Evolutionary conservation across 2,329 filamentous ascomycete species (phyloP), one percentile per base, ranked within the genome.

Genomic region (Sporothrix protearum): DNA sequence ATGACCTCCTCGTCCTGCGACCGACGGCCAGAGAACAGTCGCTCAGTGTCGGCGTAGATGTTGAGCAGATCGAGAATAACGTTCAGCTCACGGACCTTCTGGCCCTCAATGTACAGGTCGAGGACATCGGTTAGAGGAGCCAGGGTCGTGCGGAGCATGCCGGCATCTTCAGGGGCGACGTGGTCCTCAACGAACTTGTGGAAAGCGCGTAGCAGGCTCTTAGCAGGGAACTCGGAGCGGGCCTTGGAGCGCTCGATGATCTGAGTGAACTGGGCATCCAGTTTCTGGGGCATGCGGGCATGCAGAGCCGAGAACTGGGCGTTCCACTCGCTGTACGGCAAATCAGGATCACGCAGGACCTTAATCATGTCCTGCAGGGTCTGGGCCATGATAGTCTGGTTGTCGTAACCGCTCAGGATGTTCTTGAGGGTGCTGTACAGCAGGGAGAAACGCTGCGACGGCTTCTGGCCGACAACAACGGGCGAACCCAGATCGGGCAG

Each of bases 261-360:
- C 77, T 96, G 92, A 14, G 90, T 89, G 75, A 99, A 91, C 75
- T 88, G 89, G 28, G 89, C 81, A 76, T 97, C 94, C 39, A 99
- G 89, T 83, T 95, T 97, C 79, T 95, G 91, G 0, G 96, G 96
- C 92, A 98, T 99, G 77, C 96, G 92, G 7, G 94, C 92, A 81
- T 98, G 95, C n/a, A 99, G 88, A 28, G 96, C 96, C 66, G 96
- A 97, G 76, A 97, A 96, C 79, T 98, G 94, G 6, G 95, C 92
- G 74, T 92, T 94, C 93, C 95, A 99, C 81, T 99, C 94, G 80
- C 95, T 94, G 80, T 96, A 99, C 1, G 96, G 96, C 74, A 99
- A 87, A 77, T 97, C 94, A 1, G 92, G 89, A 78, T 97, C 89
- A 55, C 95, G 91, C 28, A 99, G 88, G 12, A 99, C 94, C 73